These are phyloP conservation scores for Backusella liffmaniae DNA, from an alignment of 192 early-diverging fungal genomes.

Conservation along the genomic window DNA sequence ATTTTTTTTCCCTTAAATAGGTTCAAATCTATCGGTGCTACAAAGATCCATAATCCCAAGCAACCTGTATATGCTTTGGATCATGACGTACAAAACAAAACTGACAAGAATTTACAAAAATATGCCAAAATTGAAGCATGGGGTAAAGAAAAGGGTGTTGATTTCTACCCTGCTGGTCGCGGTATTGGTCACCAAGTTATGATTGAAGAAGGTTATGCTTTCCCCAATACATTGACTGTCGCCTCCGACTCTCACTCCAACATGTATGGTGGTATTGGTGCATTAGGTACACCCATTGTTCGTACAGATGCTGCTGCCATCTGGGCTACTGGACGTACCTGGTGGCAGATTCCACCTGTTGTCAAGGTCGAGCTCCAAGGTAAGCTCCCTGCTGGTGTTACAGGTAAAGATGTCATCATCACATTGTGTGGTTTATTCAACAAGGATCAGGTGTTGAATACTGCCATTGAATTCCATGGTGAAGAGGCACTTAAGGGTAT, in stretches of 20 bases:
- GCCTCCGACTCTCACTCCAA: constrained; percentile 99
- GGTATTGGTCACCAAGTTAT: constrained; percentile 99
- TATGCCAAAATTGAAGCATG: constrained; percentile 84
- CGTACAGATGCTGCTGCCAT: constrained; percentile 98
- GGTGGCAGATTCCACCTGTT: constrained; percentile 99
- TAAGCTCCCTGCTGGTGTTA: constrained; percentile 74
- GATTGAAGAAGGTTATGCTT: constrained; percentile 96
- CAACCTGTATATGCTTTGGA: constrained; percentile 97
- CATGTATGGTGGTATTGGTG: constrained; percentile 98
- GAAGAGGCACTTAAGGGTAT: constrained; percentile 60
- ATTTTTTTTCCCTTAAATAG: constrained; percentile 36
- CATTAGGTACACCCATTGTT: constrained; percentile 95
- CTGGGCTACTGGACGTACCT: constrained; percentile 96
- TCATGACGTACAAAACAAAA: constrained; percentile 98
- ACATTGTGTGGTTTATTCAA: constrained; percentile 91
- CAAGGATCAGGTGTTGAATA: constrained; percentile 95
- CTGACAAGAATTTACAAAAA: constrained; percentile 89
- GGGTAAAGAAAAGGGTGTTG: constrained; percentile 75
- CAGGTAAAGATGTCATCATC: constrained; percentile 97
- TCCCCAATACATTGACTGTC: constrained; percentile 90
- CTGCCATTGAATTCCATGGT: constrained; percentile 94
- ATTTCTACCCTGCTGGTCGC: constrained; percentile 94
- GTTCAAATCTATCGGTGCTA: constrained; percentile 89
- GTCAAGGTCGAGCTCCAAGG: constrained; percentile 87
- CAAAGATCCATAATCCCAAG: constrained; percentile 68